These are phyloP conservation scores for Vitis hybrid DNA, from an alignment of 177 flowering plant genomes.

Conservation along the genomic window DNA sequence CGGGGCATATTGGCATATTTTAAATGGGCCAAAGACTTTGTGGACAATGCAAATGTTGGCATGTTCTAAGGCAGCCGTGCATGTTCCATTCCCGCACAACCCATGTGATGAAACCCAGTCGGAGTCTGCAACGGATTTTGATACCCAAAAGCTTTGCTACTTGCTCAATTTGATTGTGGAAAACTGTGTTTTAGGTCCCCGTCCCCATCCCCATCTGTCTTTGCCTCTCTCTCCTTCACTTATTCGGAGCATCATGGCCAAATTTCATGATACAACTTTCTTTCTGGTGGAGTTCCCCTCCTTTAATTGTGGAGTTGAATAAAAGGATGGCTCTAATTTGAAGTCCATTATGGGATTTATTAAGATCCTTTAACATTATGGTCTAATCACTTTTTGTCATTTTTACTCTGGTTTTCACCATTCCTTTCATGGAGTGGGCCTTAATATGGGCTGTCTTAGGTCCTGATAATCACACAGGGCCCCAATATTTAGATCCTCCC, in stretches of 20 bases:
- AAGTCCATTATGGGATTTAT: neutral
- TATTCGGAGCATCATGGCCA: no score
- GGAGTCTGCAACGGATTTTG: conserved; percentile 1
- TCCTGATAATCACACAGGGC: no score
- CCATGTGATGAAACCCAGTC: conserved; percentile 36
- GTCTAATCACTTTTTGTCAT: neutral
- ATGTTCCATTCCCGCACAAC: conserved; percentile 24
- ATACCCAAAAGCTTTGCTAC: conserved; percentile 10
- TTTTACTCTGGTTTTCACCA: neutral
- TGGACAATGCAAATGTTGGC: conserved; percentile 24
- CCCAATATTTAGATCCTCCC: neutral
- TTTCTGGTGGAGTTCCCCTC: conserved; percentile 10
- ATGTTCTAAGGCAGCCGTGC: conserved; percentile 28
- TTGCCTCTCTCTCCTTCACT: neutral
- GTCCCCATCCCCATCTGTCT: conserved; percentile 13
- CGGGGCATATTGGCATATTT: conserved; percentile 15
- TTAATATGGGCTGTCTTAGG: conserved; percentile 3
- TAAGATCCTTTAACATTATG: neutral
- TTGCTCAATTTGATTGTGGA: conserved; percentile 11
- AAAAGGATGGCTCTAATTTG: neutral
- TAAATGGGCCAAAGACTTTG: conserved; percentile 2
- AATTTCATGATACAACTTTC: neutral
- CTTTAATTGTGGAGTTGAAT: neutral
- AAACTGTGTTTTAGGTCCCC: conserved; percentile 6
- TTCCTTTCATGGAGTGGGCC: neutral